Percentiles rank a stretch among this genome's conserved stretches.
Evolutionary conservation across 305 asterid species (phyloP).

Genomic region (Rubia peregrina): DNA sequence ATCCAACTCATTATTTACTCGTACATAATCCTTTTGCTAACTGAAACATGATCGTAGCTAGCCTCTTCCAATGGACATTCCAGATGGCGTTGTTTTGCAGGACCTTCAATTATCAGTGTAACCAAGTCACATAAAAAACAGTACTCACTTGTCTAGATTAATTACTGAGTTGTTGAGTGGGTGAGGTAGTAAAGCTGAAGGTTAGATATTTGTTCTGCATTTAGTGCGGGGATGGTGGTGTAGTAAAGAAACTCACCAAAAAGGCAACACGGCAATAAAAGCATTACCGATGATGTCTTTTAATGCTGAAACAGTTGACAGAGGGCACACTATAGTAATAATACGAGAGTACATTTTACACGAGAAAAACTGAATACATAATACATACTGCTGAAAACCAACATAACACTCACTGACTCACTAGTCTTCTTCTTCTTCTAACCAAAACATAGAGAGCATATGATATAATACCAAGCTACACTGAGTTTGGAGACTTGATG

Average conservation of each 20-base stretch:
- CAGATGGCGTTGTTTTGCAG: no score
- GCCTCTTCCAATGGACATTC: no score
- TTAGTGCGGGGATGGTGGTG: not conserved
- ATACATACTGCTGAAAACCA: not conserved
- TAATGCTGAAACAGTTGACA: not conserved
- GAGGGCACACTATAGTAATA: not conserved
- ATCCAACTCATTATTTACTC: no score
- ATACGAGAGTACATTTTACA: not conserved
- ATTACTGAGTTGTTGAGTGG: not conserved
- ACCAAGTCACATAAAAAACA: no score
- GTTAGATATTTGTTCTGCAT: not conserved
- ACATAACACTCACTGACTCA: not conserved
- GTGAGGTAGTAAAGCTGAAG: not conserved
- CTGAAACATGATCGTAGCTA: no score
- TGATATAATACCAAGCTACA: not conserved
- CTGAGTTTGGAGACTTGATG: not conserved
- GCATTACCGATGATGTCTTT: not conserved
- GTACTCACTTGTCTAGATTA: no score
- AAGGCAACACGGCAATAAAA: not conserved
- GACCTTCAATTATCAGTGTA: no score
- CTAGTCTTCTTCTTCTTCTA: not conserved
- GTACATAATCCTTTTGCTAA: no score
- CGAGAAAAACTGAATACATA: not conserved
- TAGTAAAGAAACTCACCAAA: not conserved
- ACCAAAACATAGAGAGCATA: not conserved